phyloP scores from a whole-genome alignment of 2,329 filamentous ascomycete species.

The Xylaria arbuscula region DNA sequence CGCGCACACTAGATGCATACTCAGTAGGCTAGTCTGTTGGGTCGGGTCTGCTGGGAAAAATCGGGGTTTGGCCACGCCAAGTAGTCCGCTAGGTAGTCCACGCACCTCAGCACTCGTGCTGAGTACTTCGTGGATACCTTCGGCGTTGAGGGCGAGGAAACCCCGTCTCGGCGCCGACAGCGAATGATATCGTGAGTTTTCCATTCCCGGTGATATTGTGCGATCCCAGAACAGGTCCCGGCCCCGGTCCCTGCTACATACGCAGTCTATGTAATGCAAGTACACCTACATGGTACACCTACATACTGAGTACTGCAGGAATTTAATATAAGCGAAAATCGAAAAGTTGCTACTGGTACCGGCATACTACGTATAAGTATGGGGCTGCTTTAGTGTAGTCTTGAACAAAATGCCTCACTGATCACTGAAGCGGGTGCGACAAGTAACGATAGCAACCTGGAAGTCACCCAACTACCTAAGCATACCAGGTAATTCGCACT shows the following conservation, averaged over 20 bases:
- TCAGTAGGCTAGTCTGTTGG: background rate
- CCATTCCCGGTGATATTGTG: constrained; percentile 15
- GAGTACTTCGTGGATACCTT: constrained; percentile 30
- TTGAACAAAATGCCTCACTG: constrained; percentile 39
- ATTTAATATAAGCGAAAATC: constrained; percentile 3
- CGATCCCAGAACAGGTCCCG: constrained; percentile 3
- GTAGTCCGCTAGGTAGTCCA: constrained; percentile 21
- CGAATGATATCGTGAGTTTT: constrained; percentile 32
- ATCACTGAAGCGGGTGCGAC: background rate
- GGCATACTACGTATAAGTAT: constrained; percentile 20
- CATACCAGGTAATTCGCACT: constrained; percentile 4
- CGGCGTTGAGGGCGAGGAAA: constrained; percentile 22
- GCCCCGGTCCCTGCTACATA: background rate
- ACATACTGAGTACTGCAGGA: background rate
- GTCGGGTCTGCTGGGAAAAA: constrained; percentile 14
- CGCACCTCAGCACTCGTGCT: background rate
- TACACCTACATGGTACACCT: background rate
- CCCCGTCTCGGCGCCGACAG: constrained; percentile 29
- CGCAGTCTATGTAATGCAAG: too few relatives aligned
- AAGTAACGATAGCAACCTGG: background rate
- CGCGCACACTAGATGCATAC: background rate
- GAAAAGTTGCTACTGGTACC: constrained; percentile 20
- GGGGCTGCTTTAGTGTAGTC: constrained; percentile 23
- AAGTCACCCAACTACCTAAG: too few relatives aligned
- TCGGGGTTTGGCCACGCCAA: background rate